A percentile compares a stretch with the other conserved stretches of the same genome.
phyloP scores from a whole-genome alignment of 2,329 filamentous ascomycete species.

The Hirsutella thompsonii region DNA sequence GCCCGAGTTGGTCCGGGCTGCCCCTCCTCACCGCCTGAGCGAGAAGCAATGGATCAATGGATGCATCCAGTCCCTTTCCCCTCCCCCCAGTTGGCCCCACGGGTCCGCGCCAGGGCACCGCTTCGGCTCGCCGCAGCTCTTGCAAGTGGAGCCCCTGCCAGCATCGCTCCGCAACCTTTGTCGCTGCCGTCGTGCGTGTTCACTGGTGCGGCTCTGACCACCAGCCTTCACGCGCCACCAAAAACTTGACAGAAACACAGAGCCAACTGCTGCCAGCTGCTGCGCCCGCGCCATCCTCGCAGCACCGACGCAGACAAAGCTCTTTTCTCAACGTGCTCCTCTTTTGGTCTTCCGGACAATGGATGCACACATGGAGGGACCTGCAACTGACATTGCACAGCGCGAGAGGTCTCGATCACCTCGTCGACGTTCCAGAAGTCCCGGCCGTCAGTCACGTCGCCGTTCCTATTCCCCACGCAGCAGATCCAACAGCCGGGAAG shows the following conservation, averaged over 20 bases:
- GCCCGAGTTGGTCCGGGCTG: not conserved
- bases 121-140: conserved; percentile 3
- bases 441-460: conserved; percentile 53
- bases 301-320: not conserved
- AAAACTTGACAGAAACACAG: not conserved
- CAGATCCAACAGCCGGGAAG: conserved; percentile 63
- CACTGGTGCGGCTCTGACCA: not conserved
- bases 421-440: conserved; percentile 75
- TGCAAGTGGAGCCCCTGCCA: conserved; percentile 1
- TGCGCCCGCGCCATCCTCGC: not conserved
- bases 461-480: conserved; percentile 70
- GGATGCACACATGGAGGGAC: not conserved
- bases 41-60: not conserved
- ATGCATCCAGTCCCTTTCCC: not conserved
- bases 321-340: not conserved
- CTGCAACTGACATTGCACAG: conserved; percentile 32
- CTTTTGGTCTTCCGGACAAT: not conserved
- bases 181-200: not conserved
- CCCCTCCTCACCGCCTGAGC: not conserved
- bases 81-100: not conserved
- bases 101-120: not conserved
- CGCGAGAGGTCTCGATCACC: conserved; percentile 75
- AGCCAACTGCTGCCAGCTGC: not conserved
- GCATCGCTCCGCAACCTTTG: conserved; percentile 1
- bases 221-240: not conserved